Percentiles rank a stretch among this genome's conserved stretches.
Conservation (phyloP, 2,329 filamentous ascomycete genomes). For the Mycosphaerella arachidis region DNA sequence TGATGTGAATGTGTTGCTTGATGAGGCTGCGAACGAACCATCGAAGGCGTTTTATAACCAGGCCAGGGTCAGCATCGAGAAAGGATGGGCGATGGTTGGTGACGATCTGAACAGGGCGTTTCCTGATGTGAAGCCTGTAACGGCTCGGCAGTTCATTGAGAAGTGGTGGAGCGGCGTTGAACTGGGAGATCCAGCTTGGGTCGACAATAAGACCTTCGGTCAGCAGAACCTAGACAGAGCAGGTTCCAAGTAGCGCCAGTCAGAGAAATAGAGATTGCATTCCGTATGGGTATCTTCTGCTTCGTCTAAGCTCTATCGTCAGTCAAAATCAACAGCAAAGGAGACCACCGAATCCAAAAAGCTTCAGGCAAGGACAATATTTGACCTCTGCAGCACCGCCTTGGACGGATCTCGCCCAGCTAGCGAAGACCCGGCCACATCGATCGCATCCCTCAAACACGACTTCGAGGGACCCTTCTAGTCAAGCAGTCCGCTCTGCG, state of each 20-base stretch:
- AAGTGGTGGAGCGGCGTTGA: slow-evolving; percentile 30
- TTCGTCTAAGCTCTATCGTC: neutral
- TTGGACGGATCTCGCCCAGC: slow-evolving; percentile 2
- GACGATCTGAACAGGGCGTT: slow-evolving; percentile 27
- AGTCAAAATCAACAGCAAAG: slow-evolving; percentile 7
- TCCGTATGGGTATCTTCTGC: neutral
- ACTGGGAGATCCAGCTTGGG: slow-evolving; percentile 24
- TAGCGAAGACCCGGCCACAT: slow-evolving; percentile 8
- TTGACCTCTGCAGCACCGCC: slow-evolving; percentile 5
- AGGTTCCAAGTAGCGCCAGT: neutral
- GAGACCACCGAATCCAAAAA: slow-evolving; percentile 7
- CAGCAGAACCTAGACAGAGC: slow-evolving; percentile 6
- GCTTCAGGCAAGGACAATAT: slow-evolving; percentile 9
- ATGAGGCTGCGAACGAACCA: slow-evolving; percentile 13
- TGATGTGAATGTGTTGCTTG: slow-evolving; percentile 19
- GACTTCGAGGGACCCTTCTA: slow-evolving; percentile 12
- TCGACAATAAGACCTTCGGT: slow-evolving; percentile 15
- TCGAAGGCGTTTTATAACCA: slow-evolving; percentile 31
- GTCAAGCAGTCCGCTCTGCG: slow-evolving; percentile 11
- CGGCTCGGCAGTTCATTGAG: slow-evolving; percentile 25
- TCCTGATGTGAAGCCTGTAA: slow-evolving; percentile 25
- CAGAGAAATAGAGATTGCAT: neutral
- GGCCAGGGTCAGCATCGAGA: slow-evolving; percentile 20
- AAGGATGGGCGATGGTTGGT: slow-evolving; percentile 24
- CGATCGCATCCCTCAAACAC: slow-evolving; percentile 11